Conservation (phyloP, 140 eudicot genomes). For the Senecio squalidus region DNA sequence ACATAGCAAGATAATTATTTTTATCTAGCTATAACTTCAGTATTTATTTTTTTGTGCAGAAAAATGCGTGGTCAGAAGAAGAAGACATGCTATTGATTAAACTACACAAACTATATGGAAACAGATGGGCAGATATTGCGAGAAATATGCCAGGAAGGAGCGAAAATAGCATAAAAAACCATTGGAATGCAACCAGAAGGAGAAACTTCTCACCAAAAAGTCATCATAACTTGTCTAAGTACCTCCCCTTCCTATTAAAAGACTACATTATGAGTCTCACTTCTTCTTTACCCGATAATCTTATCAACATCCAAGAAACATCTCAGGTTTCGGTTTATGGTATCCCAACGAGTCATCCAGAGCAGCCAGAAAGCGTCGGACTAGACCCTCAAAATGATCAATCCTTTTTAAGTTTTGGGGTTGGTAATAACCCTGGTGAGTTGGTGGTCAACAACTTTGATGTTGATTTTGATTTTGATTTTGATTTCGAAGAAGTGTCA, state of each 20-base stretch:
- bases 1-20: not conserved
- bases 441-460: conserved; percentile 3
- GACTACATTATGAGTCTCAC: conserved; percentile 18
- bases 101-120: conserved; percentile 33
- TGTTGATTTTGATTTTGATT: not conserved
- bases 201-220: conserved; percentile 8
- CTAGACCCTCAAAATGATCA: conserved; percentile 2
- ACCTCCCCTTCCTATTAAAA: conserved; percentile 17
- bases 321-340: not conserved
- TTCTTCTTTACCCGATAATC: conserved; percentile 7
- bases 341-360: not conserved
- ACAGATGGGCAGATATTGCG: conserved; percentile 45
- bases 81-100: conserved; percentile 32
- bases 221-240: not conserved
- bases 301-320: not conserved
- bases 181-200: conserved; percentile 39
- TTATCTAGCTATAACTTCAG: not conserved
- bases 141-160: conserved; percentile 27
- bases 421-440: conserved; percentile 15
- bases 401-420: not conserved
- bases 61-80: conserved; percentile 38
- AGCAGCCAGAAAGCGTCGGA: conserved; percentile 7
- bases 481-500: conserved; percentile 8
- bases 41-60: conserved; percentile 13
- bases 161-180: conserved; percentile 43